Percentiles rank a stretch among this genome's conserved stretches.
Conservation (phyloP, 495 filamentous ascomycete genomes). For the Talaromyces borbonicus region DNA sequence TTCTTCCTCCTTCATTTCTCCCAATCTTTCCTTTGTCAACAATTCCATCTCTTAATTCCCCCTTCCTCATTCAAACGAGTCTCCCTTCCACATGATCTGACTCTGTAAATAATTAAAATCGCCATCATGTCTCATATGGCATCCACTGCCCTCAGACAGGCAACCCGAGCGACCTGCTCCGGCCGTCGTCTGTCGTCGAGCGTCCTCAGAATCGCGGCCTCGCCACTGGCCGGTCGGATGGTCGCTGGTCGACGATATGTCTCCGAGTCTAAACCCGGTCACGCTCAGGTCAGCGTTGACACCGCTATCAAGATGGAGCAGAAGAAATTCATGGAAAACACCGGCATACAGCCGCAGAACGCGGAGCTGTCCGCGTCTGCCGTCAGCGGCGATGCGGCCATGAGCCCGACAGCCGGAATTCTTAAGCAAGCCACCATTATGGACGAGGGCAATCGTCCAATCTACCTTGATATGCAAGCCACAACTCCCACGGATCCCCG, state of each 20-base stretch:
- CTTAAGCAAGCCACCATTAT: conserved; percentile 87
- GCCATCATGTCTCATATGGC: conserved; percentile 61
- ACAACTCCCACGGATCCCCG: conserved; percentile 94
- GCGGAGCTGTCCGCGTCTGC: conserved; percentile 47
- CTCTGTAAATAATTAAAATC: not conserved
- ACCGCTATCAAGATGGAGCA: conserved; percentile 76
- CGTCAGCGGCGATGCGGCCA: conserved; percentile 51
- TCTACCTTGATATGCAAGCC: conserved; percentile 98
- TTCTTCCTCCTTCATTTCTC: not conserved
- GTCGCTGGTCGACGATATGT: conserved; percentile 58
- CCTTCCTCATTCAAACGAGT: not conserved
- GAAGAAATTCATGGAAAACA: conserved; percentile 63
- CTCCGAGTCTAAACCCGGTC: conserved; percentile 67
- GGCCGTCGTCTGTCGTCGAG: conserved; percentile 36
- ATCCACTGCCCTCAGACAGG: conserved; percentile 66
- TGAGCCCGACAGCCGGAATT: conserved; percentile 79
- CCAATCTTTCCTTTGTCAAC: not conserved
- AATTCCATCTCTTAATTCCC: too few relatives aligned
- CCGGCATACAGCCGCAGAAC: conserved; percentile 48
- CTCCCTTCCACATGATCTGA: not conserved
- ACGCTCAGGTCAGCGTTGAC: conserved; percentile 76
- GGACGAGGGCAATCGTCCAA: conserved; percentile 88
- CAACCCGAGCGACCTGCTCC: conserved; percentile 54
- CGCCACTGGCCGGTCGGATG: conserved; percentile 19
- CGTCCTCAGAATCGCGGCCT: conserved; percentile 32